phyloP scores from a whole-genome alignment of 208 protist species.

The Leishmania tropica region DNA sequence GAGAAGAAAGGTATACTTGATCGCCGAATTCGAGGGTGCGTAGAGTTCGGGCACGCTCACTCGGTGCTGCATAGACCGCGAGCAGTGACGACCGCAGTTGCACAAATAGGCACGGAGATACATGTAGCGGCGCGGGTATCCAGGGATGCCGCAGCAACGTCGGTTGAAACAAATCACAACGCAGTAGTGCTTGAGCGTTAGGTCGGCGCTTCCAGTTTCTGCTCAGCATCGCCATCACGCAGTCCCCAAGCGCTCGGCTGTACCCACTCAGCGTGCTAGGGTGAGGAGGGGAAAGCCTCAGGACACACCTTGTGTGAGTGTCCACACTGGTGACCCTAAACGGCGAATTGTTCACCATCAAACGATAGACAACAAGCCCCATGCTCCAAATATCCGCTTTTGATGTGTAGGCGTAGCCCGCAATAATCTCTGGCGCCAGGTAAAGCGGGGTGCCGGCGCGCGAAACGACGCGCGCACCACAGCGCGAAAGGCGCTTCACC shows the following conservation, averaged over 20 bases:
- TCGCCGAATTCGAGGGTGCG: conserved; percentile 34
- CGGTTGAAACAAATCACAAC: conserved; percentile 36
- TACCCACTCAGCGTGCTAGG: conserved; percentile 37
- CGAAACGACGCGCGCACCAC: conserved; percentile 37
- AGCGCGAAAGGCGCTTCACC: conserved; percentile 34
- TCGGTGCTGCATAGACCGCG: conserved; percentile 34
- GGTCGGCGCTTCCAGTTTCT: conserved; percentile 55
- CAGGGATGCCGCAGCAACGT: conserved; percentile 47
- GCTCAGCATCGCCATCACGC: conserved; percentile 66
- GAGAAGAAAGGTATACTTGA: conserved; percentile 30
- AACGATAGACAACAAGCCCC: conserved; percentile 62
- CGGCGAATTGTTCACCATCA: conserved; percentile 66
- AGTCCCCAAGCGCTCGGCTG: conserved; percentile 49
- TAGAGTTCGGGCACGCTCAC: conserved; percentile 21
- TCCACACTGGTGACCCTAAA: conserved; percentile 36
- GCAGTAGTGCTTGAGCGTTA: conserved; percentile 45
- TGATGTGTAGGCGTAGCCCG: conserved; percentile 58
- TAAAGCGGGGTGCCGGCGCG: conserved; percentile 65
- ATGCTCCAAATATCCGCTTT: conserved; percentile 84
- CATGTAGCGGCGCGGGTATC: conserved; percentile 16
- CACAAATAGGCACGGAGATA: conserved; percentile 42
- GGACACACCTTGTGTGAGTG: conserved; percentile 27
- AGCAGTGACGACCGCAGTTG: conserved; percentile 26
- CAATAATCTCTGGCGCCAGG: conserved; percentile 61
- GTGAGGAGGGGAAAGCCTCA: conserved; percentile 34